phyloP scores from a whole-genome alignment of 305 asterid species.

The Solanum hybrid region DNA sequence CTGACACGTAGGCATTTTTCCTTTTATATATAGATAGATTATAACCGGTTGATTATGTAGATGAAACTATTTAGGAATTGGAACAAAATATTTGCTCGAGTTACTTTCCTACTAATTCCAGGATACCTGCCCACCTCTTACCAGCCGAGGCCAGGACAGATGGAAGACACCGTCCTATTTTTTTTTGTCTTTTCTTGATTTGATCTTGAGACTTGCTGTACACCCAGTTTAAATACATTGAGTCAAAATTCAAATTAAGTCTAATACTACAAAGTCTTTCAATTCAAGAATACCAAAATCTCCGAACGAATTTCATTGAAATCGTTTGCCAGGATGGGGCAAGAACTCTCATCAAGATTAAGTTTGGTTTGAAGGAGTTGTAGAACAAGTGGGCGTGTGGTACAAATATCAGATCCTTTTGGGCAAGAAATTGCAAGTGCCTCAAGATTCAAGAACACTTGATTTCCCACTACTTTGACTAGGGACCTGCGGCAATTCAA shows the following conservation, averaged over 20 bases:
- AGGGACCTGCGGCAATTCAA: constrained; percentile 96
- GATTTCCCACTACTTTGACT: constrained; percentile 63
- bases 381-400: constrained; percentile 84
- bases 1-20: too few species aligned
- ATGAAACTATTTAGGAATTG: neutral
- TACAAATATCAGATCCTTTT: too few species aligned
- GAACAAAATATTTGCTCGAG: neutral
- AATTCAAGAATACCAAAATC: constrained; percentile 48
- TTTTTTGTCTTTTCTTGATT: neutral
- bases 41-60: neutral
- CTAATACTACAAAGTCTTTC: neutral
- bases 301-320: constrained; percentile 71
- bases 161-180: neutral
- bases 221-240: neutral
- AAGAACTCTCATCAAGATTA: constrained; percentile 62
- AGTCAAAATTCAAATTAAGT: neutral
- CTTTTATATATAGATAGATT: too few species aligned
- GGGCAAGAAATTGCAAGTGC: constrained; percentile 42
- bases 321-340: constrained; percentile 63
- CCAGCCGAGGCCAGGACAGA: neutral
- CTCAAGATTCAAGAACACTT: constrained; percentile 58
- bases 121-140: too few species aligned
- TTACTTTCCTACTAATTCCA: neutral
- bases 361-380: constrained; percentile 72
- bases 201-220: neutral